Evolutionary conservation across 2,329 filamentous ascomycete genomes (phyloP).

Genomic region (Aspergillus sp.): DNA sequence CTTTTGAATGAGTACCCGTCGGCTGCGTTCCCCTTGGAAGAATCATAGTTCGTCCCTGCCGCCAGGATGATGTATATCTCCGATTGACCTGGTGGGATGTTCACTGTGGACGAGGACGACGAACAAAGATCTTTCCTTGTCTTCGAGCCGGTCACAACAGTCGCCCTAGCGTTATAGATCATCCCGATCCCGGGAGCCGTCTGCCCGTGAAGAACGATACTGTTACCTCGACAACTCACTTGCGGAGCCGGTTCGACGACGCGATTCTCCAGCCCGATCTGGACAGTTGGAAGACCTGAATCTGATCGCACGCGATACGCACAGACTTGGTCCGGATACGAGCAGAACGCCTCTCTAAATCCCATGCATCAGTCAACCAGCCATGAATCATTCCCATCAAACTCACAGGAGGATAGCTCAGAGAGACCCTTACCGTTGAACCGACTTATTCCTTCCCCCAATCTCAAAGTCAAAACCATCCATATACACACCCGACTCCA

Average conservation of each 20-base stretch:
- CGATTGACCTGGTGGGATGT: background rate
- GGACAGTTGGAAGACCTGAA: constrained; percentile 39
- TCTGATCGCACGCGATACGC: constrained; percentile 36
- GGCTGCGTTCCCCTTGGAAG: constrained; percentile 48
- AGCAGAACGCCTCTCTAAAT: constrained; percentile 17
- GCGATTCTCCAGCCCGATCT: constrained; percentile 45
- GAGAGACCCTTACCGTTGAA: background rate
- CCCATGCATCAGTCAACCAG: background rate
- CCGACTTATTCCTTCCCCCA: background rate
- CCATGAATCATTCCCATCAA: background rate
- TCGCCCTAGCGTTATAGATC: constrained; percentile 22
- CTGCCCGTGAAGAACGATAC: constrained; percentile 37
- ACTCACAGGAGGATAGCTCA: background rate
- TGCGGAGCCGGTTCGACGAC: constrained; percentile 31
- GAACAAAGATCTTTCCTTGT: constrained; percentile 23
- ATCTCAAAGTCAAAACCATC: constrained; percentile 6
- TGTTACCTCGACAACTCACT: constrained; percentile 32
- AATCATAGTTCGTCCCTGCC: constrained; percentile 49
- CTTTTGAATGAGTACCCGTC: constrained; percentile 51
- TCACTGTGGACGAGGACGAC: background rate
- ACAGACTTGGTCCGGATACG: constrained; percentile 42
- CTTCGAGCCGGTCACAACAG: constrained; percentile 30
- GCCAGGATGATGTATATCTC: constrained; percentile 42
- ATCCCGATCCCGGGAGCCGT: constrained; percentile 34
- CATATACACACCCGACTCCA: constrained; percentile 9